These are phyloP conservation scores for Ramularia endophylla DNA, from an alignment of 2,329 filamentous ascomycete species.

Conservation along the genomic window DNA sequence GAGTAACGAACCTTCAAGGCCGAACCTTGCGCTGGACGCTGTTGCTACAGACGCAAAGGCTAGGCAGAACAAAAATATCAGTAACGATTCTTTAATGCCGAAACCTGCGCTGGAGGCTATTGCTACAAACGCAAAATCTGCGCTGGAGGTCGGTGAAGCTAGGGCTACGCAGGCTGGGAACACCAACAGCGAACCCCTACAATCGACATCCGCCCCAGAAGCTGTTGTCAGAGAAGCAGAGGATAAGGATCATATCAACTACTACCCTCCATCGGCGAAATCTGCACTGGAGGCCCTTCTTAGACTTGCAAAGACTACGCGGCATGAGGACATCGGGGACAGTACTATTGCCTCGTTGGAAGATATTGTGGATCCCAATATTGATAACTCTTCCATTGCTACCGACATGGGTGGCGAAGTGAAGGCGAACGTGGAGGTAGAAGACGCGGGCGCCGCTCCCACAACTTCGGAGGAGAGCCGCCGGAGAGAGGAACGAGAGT, in stretches of 20 bases:
- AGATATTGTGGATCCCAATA: slow-evolving; percentile 35
- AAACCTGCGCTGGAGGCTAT: no score
- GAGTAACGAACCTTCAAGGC: no score
- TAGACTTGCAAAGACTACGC: slow-evolving; percentile 29
- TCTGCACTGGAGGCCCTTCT: slow-evolving; percentile 38
- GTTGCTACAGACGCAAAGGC: no score
- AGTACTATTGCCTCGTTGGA: slow-evolving; percentile 45
- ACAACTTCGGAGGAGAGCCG: slow-evolving; percentile 33
- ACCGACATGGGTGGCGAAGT: slow-evolving; percentile 2
- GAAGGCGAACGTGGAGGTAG: slow-evolving; percentile 4
- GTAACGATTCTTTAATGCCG: no score
- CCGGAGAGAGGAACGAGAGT: slow-evolving; percentile 36
- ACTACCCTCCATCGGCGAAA: slow-evolving; percentile 20
- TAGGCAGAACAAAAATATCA: no score
- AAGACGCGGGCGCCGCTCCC: slow-evolving; percentile 6
- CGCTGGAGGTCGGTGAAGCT: no score
- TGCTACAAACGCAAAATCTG: no score
- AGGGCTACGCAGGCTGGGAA: no score
- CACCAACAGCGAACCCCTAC: no score
- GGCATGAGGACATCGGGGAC: slow-evolving; percentile 35
- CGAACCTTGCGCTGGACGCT: no score
- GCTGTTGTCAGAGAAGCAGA: no score
- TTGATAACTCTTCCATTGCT: slow-evolving; percentile 20
- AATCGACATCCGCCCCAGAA: no score
- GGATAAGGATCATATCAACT: slow-evolving; percentile 5